These are phyloP conservation scores for Bimuria novae-zelandiae DNA, from an alignment of 2,329 filamentous ascomycete species.

Conservation along the genomic window DNA sequence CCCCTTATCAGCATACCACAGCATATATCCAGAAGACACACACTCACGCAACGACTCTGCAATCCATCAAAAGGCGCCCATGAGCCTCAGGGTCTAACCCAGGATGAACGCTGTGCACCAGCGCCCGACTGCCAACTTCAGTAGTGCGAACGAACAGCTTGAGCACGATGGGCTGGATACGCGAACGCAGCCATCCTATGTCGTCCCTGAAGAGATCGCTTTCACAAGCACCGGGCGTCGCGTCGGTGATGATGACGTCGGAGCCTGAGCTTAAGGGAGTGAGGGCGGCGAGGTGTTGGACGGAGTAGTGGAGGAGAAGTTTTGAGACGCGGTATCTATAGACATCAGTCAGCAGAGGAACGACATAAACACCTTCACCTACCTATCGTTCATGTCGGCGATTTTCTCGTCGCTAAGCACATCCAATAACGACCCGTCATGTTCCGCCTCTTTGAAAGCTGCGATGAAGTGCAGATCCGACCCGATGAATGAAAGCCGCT, in stretches of 20 bases:
- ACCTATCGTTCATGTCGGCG: not conserved
- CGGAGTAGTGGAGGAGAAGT: not conserved
- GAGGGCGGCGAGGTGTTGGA: not conserved
- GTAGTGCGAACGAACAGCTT: slow-evolving; percentile 21
- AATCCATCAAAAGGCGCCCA: slow-evolving; percentile 27
- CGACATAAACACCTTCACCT: not conserved
- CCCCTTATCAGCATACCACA: not conserved
- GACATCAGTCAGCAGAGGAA: not conserved
- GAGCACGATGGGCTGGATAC: slow-evolving; percentile 7
- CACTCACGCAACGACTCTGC: slow-evolving; percentile 21
- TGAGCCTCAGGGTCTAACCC: slow-evolving; percentile 21
- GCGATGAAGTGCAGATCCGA: not conserved
- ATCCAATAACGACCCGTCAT: not conserved
- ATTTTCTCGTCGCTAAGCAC: not conserved
- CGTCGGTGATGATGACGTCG: not conserved
- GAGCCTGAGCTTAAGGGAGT: not conserved
- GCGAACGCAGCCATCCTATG: not conserved
- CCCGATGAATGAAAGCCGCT: not conserved
- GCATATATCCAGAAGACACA: not conserved
- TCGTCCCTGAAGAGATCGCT: slow-evolving; percentile 33
- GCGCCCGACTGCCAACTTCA: slow-evolving; percentile 25
- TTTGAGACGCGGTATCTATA: not conserved
- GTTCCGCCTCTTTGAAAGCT: not conserved
- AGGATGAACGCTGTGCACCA: slow-evolving; percentile 24
- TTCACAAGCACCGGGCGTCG: not conserved